Evolutionary conservation across 1,284 basidiomycete species (phyloP).

Genomic region (Apiotrichum porosum): DNA sequence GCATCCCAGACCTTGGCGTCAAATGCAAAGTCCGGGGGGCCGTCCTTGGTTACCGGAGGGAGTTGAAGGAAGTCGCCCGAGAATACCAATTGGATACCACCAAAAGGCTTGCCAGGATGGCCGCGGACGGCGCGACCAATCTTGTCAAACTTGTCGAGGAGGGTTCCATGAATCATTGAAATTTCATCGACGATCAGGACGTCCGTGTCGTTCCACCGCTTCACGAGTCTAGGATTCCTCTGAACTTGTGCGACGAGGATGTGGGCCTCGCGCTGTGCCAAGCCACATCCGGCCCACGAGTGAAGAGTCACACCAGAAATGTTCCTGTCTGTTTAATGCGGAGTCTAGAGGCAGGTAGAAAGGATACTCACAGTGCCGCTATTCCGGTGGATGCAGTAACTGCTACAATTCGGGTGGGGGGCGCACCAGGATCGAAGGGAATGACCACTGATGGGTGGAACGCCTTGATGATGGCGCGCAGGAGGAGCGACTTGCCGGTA

Average conservation of each 20-base stretch:
- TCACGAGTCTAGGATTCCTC: slow-evolving; percentile 42
- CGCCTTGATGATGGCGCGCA: slow-evolving; percentile 71
- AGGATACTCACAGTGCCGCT: slow-evolving; percentile 38
- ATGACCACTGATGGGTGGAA: too few relatives aligned
- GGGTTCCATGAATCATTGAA: slow-evolving; percentile 57
- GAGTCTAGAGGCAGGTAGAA: too few relatives aligned
- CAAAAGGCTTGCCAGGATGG: slow-evolving; percentile 66
- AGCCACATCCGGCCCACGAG: slow-evolving; percentile 56
- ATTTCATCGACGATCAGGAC: slow-evolving; percentile 69
- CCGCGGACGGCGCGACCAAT: slow-evolving; percentile 63
- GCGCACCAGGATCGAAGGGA: too few relatives aligned
- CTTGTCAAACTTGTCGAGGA: slow-evolving; percentile 78
- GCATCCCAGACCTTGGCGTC: slow-evolving; percentile 29
- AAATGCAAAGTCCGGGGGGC: slow-evolving; percentile 46
- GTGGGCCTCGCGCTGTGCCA: slow-evolving; percentile 48
- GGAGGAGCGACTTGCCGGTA: slow-evolving; percentile 87
- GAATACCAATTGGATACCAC: slow-evolving; percentile 77
- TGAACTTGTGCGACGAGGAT: slow-evolving; percentile 49
- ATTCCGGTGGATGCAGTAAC: slow-evolving; percentile 70
- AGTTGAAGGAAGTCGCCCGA: slow-evolving; percentile 97
- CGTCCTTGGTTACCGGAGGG: slow-evolving; percentile 77
- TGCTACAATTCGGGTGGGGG: slow-evolving; percentile 55
- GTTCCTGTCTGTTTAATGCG: slow-evolving; percentile 51
- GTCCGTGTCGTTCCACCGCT: slow-evolving; percentile 55
- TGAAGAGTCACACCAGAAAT: slow-evolving; percentile 60